These are phyloP conservation scores for Aspergillus thermomutatus DNA, from an alignment of 2,329 filamentous ascomycete species.

Conservation along the genomic window DNA sequence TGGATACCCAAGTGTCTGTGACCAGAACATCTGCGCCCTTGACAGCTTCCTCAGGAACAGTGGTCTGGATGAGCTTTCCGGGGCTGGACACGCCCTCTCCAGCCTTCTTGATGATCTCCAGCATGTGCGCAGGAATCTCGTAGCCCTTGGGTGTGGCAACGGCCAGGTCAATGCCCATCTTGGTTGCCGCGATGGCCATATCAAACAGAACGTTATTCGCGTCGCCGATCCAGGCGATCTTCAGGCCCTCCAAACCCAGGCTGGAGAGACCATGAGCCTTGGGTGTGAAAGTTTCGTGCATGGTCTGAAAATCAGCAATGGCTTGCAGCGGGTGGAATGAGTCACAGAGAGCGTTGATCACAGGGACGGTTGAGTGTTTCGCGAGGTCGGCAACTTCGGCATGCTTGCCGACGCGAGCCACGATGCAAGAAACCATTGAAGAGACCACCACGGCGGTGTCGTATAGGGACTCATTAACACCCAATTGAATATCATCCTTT, in stretches of 20 bases:
- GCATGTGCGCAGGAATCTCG: conserved; percentile 73
- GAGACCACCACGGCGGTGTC: conserved; percentile 91
- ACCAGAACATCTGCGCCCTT: conserved; percentile 85
- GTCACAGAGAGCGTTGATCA: conserved; percentile 85
- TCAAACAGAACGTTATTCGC: conserved; percentile 97
- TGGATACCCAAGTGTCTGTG: conserved; percentile 97
- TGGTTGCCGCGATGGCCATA: conserved; percentile 79
- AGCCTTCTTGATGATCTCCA: conserved; percentile 65
- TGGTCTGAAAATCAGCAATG: conserved; percentile 89
- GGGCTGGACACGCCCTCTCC: conserved; percentile 55
- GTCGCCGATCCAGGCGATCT: conserved; percentile 94
- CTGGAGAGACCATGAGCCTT: conserved; percentile 37
- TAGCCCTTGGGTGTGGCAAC: conserved; percentile 87
- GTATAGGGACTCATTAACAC: conserved; percentile 89
- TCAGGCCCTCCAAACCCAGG: conserved; percentile 75
- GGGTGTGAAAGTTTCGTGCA: conserved; percentile 71
- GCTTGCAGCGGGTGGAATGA: conserved; percentile 92
- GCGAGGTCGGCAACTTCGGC: conserved; percentile 70
- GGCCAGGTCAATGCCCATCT: conserved; percentile 79
- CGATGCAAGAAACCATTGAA: conserved; percentile 84
- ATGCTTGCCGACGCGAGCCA: conserved; percentile 74
- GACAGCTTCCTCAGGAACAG: conserved; percentile 77
- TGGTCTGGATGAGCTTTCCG: conserved; percentile 71
- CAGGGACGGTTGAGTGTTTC: conserved; percentile 70
- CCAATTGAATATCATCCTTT: conserved; percentile 93